Percentiles rank a stretch among this genome's conserved stretches.
phyloP scores from a whole-genome alignment of 345 rosid genomes.

The Conringia planisiliqua region DNA sequence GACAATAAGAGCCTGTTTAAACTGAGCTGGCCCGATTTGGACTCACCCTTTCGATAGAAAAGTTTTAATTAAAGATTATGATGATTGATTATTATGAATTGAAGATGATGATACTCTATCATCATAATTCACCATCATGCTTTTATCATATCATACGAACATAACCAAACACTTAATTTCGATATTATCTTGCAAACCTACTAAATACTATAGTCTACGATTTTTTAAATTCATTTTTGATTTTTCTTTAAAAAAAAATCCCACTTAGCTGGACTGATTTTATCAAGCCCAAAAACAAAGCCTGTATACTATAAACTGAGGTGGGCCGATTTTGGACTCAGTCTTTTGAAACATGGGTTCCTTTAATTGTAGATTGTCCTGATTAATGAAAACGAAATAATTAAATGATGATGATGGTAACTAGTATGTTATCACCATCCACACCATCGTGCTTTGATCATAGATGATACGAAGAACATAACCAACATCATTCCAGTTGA shows the following conservation, averaged over 20 bases:
- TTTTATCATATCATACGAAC: too few species aligned
- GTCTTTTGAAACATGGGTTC: neutral
- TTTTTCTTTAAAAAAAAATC: too few species aligned
- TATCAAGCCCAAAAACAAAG: neutral
- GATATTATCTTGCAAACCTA: too few species aligned
- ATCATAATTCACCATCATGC: too few species aligned
- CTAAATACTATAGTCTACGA: too few species aligned
- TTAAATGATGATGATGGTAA: neutral
- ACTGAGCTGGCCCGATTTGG: neutral
- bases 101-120: too few species aligned
- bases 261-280: neutral
- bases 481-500: conserved; percentile 10
- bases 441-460: neutral
- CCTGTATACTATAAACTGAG: neutral
- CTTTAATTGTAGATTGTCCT: neutral
- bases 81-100: too few species aligned
- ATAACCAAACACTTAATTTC: too few species aligned
- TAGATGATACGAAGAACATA: neutral
- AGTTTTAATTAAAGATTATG: too few species aligned
- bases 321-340: neutral
- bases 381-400: neutral
- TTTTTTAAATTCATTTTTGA: too few species aligned
- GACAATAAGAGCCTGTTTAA: neutral
- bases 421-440: neutral
- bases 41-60: neutral